Base-by-base conservation (phyloP, 2,329 filamentous ascomycete genomes). In the Penicillium aurantiogriseum region DNA sequence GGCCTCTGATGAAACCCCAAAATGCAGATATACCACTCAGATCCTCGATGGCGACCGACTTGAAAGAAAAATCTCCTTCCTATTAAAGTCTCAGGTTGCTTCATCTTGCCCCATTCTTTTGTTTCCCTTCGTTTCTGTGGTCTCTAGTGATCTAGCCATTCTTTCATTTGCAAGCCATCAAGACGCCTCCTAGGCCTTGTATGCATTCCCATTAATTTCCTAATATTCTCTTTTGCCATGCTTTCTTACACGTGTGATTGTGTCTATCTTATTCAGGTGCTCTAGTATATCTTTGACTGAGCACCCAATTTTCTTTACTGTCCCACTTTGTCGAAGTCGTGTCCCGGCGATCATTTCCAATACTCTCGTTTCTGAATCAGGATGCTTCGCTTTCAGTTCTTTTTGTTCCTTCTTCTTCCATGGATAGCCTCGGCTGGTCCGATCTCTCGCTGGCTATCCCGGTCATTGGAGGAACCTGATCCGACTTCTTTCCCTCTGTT, bases 361-460 rank as follows among this genome's bases (percentile, higher is more conserved):
- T 19, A 43, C 33, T 50, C 27, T 33, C 49, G 40, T 39, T 47
- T 54, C 36, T 46, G 44, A 46, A 55, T 33, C 58, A 59, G 51
- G 19, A 68, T 69, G 67, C 40, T 57, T 44, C 46, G 63, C 55
- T 23, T 42, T 49, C 56, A 43, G 31, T 55, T 57, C 39, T 35
- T 50, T 42, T 36, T 59, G 1, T 25, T 66, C 17, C 43, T 62
- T 27, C 36, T 69, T 47, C 38, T 61, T 19, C 58, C 56, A 10
- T 59, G 59, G 50, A 52, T 47, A 9, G 67, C 60, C 39, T 65
- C 59, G 57, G 65, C 67, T 46, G 62, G 67, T 51, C 71, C 70
- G 62, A 70, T 73, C 48, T 57, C 62, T 57, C 66, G 61, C 38
- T 61, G 61, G 40, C 33, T 54, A 39, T 50, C 44, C 29, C 44